phyloP scores from a whole-genome alignment of 1,139 yeast genomes.

The Sugiyamaella pinicola region DNA sequence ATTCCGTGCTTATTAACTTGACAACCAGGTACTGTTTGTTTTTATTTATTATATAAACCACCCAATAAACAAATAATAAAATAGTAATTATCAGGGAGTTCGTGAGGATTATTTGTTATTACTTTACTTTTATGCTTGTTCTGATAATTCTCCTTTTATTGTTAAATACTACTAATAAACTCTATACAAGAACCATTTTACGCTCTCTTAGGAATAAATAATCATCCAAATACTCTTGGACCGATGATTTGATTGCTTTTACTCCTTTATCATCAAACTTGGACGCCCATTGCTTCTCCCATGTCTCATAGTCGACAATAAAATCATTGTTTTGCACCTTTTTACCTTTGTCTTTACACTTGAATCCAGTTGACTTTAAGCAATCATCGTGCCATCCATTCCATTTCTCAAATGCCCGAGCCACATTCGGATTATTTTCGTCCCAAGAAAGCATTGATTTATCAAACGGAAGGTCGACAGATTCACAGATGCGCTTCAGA shows the following conservation, averaged over 20 bases:
- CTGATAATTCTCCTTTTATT: too few relatives aligned
- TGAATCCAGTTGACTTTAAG: conserved; percentile 35
- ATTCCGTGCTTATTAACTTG: conserved; percentile 23
- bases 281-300: conserved; percentile 33
- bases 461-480: conserved; percentile 32
- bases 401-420: conserved; percentile 37
- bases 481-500: conserved; percentile 31
- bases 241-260: conserved; percentile 29
- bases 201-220: conserved; percentile 31
- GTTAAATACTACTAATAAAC: too few relatives aligned
- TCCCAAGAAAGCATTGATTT: conserved; percentile 36
- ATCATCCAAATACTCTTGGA: conserved; percentile 33
- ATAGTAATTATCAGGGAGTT: background rate
- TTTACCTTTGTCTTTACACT: conserved; percentile 6
- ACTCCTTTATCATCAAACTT: conserved; percentile 31
- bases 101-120: too few relatives aligned
- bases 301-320: conserved; percentile 30
- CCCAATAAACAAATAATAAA: background rate
- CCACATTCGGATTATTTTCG: conserved; percentile 29
- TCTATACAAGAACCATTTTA: conserved; percentile 7
- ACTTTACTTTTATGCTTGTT: background rate
- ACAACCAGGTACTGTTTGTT: background rate
- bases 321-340: conserved; percentile 21
- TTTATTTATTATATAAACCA: conserved; percentile 1
- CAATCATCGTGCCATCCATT: conserved; percentile 40